phyloP scores from a whole-genome alignment of 345 rosid species.

The Hypericum androsaemum region DNA sequence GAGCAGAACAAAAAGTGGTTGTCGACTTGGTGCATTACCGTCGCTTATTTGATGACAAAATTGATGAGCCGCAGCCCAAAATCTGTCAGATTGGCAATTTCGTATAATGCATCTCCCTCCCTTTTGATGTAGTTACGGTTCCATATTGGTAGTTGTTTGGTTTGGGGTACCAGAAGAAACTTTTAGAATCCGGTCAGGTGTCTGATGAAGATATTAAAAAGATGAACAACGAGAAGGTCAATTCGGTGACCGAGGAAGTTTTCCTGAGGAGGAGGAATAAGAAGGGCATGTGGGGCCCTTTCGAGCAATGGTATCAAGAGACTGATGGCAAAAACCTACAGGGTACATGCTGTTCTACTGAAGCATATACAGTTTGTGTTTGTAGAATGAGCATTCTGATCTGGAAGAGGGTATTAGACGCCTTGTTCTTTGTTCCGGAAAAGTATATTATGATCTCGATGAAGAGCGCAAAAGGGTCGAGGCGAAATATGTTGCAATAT shows the following conservation, averaged over 20 bases:
- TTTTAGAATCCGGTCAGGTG: slow-evolving; percentile 57
- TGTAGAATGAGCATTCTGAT: slow-evolving; percentile 55
- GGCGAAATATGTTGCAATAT: not conserved
- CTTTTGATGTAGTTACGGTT: too few species aligned
- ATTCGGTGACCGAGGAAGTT: slow-evolving; percentile 55
- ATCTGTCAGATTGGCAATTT: slow-evolving; percentile 53
- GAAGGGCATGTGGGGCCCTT: slow-evolving; percentile 74
- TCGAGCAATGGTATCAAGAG: slow-evolving; percentile 73
- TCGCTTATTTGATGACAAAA: slow-evolving; percentile 73
- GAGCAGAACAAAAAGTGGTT: too few species aligned
- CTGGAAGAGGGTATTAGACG: slow-evolving; percentile 48
- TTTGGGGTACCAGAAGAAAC: slow-evolving; percentile 35
- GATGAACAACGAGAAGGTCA: slow-evolving; percentile 58
- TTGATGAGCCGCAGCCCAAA: slow-evolving; percentile 78
- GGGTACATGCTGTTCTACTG: slow-evolving; percentile 32
- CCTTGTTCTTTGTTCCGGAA: not conserved
- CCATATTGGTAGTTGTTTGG: slow-evolving; percentile 5
- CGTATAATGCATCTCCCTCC: too few species aligned
- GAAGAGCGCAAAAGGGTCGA: not conserved
- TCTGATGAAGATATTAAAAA: slow-evolving; percentile 40
- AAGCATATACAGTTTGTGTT: slow-evolving; percentile 1
- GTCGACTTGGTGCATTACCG: slow-evolving; percentile 70
- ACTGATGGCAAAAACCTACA: slow-evolving; percentile 62
- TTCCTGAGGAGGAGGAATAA: slow-evolving; percentile 45
- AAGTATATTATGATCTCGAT: not conserved